Percentiles rank a stretch among this genome's conserved stretches.
These are phyloP conservation scores for Agrostemma githago DNA, from an alignment of 148 eudicot species.

Conservation along the genomic window DNA sequence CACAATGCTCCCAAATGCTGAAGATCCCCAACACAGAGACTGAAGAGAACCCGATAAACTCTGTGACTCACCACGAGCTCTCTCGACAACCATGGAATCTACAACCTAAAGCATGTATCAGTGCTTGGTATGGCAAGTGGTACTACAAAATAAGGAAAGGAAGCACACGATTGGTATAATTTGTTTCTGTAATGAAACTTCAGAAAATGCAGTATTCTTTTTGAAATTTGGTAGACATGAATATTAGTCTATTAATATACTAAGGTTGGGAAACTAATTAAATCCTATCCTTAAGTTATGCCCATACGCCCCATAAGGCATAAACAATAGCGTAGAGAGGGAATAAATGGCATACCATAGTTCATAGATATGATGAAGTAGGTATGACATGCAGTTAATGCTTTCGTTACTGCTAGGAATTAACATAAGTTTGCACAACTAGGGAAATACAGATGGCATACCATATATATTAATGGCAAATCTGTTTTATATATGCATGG, in stretches of 20 bases:
- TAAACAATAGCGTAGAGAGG: not conserved
- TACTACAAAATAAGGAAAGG: not conserved
- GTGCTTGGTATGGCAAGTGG: conserved; percentile 6
- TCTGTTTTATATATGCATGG: not conserved
- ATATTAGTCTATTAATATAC: not conserved
- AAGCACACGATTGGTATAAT: not conserved
- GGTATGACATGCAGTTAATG: not conserved
- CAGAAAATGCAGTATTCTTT: conserved; percentile 2
- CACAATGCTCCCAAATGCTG: conserved; percentile 91
- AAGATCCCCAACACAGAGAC: conserved; percentile 97
- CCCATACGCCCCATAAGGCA: not conserved
- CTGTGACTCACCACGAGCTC: conserved; percentile 99
- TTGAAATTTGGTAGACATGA: not conserved
- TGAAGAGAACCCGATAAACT: conserved; percentile 97
- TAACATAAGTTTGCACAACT: not conserved
- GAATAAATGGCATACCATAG: not conserved
- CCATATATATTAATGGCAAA: not conserved
- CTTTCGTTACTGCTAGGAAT: not conserved
- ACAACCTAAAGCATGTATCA: conserved; percentile 79
- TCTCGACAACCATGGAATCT: conserved; percentile 99
- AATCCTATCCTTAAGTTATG: no score
- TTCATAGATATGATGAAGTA: no score
- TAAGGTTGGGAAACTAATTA: not conserved
- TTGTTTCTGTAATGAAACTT: not conserved
- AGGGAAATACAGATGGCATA: not conserved